Evolutionary conservation across 2,329 filamentous ascomycete genomes (phyloP), one percentile per base, ranked within the genome.

Genomic region (Xylaria sp.): DNA sequence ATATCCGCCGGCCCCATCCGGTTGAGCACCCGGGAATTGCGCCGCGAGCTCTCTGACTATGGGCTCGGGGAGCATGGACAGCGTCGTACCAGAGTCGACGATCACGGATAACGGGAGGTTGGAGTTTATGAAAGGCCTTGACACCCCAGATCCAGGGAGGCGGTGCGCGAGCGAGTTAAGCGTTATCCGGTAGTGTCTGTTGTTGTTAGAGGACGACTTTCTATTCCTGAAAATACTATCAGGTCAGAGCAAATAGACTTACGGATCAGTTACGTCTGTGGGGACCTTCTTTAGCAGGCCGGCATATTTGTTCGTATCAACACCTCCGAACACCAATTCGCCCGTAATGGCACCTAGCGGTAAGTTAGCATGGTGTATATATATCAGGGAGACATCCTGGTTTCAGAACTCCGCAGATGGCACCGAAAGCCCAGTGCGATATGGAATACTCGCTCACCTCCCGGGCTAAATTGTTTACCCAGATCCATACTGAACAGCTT

Each of bases 11-110:
- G 79, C 71, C 7, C 77, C 76, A 58, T 82, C 79, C 20, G 79
- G 75, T 33, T 73, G 39, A 0, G 81, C 83, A 10, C 78, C 77
- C 0, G 76, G 74, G 36, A 87, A 81, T n/a, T 77, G 76, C 3
- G 77, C 69, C 1, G 83, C 79, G 3, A 87, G 78, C 1, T 79
- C 79, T 5, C 71, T 65, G n/a, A 83, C 82, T 7, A 85, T 74
- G 1, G 74, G 47, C 10, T 77, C 69, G 20, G 84, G 84, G 42
- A 87, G 79, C 22, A 82, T 79, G 3, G 78, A 81, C 13, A 87
- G 74, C 0, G 85, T 86, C 1, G 84, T 83, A 58, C 86, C 86
- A 2, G 82, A 84, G 76, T 88, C 86, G 58, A 87, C 78, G 73
- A 85, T 79, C 25, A 84, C 81, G 54, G 79, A 80, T 10, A 78